Evolutionary conservation across 345 rosid species (phyloP), one percentile per base, ranked within the genome.

Genomic region (Anacardium occidentale): DNA sequence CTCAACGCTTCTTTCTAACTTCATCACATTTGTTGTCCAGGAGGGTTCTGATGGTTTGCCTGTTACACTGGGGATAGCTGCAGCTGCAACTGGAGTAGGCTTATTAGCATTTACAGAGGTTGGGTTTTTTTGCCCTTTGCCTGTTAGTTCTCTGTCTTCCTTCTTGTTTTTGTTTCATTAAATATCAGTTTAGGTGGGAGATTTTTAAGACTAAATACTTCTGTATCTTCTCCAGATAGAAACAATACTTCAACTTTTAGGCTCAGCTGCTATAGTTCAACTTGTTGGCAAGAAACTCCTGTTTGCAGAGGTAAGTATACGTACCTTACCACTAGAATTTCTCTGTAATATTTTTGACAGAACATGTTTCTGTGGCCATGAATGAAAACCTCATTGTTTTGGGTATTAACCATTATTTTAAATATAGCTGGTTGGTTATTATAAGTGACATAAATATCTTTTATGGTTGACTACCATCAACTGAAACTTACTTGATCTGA

Each of bases 231-330:
- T 67, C 63, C 88, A 95, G 98, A 52, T 92, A 53, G 99, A 93
- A 88, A 86, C 94, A 20, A 78, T 95, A 71, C 98, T 93, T 74
- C 96, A 95, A 81, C 75, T 95, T 52, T 73, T 95, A 74, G 99
- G 99, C 64, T 93, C 99, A 62, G 96, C 91, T 75, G 99, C 97
- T 56, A 73, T 95, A 53, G 57, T 95, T 71, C 99, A 93, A 83
- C 44, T 95, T 74, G 83, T 81, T n/a, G 83, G 98, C 83, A 93
- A 90, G 86, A 95, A 91, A 72, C 85, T 95, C 77, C 84, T 95
- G 48, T 90, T 87, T 74, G 94, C 96, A 24, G 90, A 90, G 93
- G 99, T 79, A 80, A 77, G 80, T 80, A 60, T 2, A 22, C 24
- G 10, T 42, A 37, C 74, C 57, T 44, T 57, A 51, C 50, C 53